Evolutionary conservation across 108 stramenopile species (phyloP).

Genomic region (Pseudonitzschia pungens): DNA sequence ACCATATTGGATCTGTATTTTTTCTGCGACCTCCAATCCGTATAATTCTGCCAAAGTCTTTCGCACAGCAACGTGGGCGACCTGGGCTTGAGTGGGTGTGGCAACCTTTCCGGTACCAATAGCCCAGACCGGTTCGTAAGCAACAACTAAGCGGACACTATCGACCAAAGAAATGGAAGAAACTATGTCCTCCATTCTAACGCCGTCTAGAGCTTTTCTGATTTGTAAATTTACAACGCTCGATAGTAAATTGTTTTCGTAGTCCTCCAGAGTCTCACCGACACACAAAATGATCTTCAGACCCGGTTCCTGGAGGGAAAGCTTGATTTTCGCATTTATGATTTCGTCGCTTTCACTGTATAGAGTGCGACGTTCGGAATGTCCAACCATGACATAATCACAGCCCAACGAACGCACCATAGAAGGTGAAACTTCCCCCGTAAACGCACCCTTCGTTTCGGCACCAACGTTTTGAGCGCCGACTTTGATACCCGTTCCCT

Average conservation of each 20-base stretch:
- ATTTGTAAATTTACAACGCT: slow-evolving; percentile 61
- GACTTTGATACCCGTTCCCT: slow-evolving; percentile 67
- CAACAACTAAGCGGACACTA: slow-evolving; percentile 61
- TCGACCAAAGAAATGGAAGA: not conserved
- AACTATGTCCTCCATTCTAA: slow-evolving; percentile 27
- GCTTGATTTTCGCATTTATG: slow-evolving; percentile 84
- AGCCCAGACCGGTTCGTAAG: slow-evolving; percentile 96
- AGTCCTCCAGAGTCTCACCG: slow-evolving; percentile 90
- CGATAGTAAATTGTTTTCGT: slow-evolving; percentile 75
- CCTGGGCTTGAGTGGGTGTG: slow-evolving; percentile 70
- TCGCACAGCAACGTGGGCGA: slow-evolving; percentile 54
- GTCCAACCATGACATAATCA: slow-evolving; percentile 92
- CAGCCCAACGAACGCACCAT: slow-evolving; percentile 87
- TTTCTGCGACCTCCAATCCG: slow-evolving; percentile 49
- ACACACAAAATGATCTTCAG: slow-evolving; percentile 93
- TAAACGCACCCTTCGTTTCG: slow-evolving; percentile 89
- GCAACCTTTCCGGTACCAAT: slow-evolving; percentile 91
- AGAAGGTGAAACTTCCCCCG: slow-evolving; percentile 87
- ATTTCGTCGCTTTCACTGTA: slow-evolving; percentile 91
- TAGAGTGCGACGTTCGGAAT: slow-evolving; percentile 92
- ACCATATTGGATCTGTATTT: slow-evolving; percentile 72
- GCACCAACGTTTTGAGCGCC: slow-evolving; percentile 79
- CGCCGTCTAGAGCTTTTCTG: slow-evolving; percentile 63
- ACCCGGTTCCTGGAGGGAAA: slow-evolving; percentile 70
- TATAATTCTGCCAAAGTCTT: slow-evolving; percentile 50